These are phyloP conservation scores for Aspergillus costaricaensis DNA, from an alignment of 2,329 filamentous ascomycete species.

Conservation along the genomic window DNA sequence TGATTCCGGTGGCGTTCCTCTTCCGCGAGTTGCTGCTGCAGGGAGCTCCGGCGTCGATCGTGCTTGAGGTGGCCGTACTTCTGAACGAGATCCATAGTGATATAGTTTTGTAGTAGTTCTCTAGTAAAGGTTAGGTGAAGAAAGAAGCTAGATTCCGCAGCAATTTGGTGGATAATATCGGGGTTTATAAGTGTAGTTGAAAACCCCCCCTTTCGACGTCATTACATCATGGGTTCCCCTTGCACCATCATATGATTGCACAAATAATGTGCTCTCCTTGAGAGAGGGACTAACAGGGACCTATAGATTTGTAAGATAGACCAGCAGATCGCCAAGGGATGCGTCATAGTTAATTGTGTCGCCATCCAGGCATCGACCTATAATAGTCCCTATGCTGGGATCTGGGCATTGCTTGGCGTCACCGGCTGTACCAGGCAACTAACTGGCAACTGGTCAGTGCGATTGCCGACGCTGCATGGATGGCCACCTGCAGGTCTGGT, in stretches of 20 bases:
- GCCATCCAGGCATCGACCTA: background rate
- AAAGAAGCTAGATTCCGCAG: background rate
- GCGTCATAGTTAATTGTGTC: background rate
- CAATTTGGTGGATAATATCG: background rate
- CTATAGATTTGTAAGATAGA: background rate
- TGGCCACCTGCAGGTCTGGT: background rate
- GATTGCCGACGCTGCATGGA: background rate
- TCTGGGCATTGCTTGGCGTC: background rate
- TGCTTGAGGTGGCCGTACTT: slow-evolving; percentile 19
- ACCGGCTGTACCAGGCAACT: background rate
- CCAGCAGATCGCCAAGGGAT: background rate
- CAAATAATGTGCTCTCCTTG: background rate
- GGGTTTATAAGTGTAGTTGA: background rate
- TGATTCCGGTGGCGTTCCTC: slow-evolving; percentile 7
- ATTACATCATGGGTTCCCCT: slow-evolving; percentile 4
- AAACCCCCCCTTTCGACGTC: background rate
- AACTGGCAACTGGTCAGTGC: background rate
- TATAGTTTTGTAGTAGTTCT: background rate
- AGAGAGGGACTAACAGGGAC: background rate
- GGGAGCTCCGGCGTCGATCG: slow-evolving; percentile 5
- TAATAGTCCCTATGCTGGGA: background rate
- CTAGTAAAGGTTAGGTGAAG: background rate
- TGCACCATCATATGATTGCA: slow-evolving; percentile 6
- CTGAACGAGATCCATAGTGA: slow-evolving; percentile 17
- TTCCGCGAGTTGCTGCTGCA: background rate